Base-by-base conservation (phyloP, 2,329 filamentous ascomycete genomes). In the Trichoderma sp. region DNA sequence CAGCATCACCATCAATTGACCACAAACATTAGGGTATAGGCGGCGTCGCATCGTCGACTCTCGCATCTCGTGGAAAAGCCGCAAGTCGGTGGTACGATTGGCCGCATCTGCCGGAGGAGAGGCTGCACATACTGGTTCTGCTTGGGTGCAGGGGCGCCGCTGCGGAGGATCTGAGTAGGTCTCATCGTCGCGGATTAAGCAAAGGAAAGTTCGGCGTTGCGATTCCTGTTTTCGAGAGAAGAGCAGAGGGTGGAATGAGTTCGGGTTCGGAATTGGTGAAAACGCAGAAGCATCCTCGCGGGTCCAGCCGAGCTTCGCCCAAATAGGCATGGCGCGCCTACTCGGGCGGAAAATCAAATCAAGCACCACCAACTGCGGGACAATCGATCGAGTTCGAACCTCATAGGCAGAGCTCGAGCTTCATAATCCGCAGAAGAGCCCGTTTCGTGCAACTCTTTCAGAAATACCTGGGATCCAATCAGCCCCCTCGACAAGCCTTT, bases 111-210 rank as follows among this genome's bases (percentile, higher is more conserved):
- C 39, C 46, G 49, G 21, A 18, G 28, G 26, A 43, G 30, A 39
- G 39, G 37, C 30, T 66, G 61, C 65, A 80, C 79, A 66, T 79
- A 80, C 79, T 80, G 75, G 73, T 77, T 77, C 68, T 71, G 69
- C 71, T 72, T 76, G 72, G 72, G 72, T 72, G 79, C 78, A 70
- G 76, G 75, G 60, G 73, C 77, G 71, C 79, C 78, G 71, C 75
- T 75, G 71, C 75, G 74, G 70, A 81, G 77, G 72, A 74, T 74
- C 75, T 81, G 80, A 68, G 80, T 81, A 74, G 80, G 80, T 79
- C 79, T 80, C 80, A 82, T 82, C 68, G 75, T 81, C 30, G 37
- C 37, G 46, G 56, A 55, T 66, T 67, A 55, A 51, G 56, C 39
- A 43, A 30, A 59, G 59, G 60, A 66, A 60, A 63, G 59, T 59